Evolutionary conservation across 2,329 filamentous ascomycete species (phyloP), one percentile per base, ranked within the genome.

Genomic region (Metarhizium humberi): DNA sequence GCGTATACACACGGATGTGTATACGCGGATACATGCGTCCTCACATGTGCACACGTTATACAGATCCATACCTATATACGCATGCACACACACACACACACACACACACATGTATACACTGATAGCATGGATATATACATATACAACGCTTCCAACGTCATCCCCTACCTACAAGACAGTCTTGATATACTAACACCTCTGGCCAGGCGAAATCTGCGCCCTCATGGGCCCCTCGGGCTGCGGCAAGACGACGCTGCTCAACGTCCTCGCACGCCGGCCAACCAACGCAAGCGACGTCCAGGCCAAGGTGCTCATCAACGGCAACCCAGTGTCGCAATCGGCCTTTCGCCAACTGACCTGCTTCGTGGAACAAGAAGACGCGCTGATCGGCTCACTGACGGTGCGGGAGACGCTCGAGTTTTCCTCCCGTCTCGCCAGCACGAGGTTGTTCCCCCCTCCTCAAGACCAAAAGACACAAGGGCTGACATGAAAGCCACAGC

Each of bases 341-440:
- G 73, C 74, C 0, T 86, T 92, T 61, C 81, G 82, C 18, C 76
- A 80, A 50, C 76, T 92, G 51, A 86, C 81, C 54, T 83, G 83
- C 50, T 95, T 91, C 65, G 90, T 95, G 25, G 90, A 95, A 73
- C 90, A 95, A 68, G 89, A 95, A 60, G 90, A 95, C 73, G 86
- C 88, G 1, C 76, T 95, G 13, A 87, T 92, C 52, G 90, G 90
- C 4, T 86, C 86, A 0, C 74, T 95, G 60, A 95, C 90, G 0
- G 88, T 92, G 8, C 77, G 80, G 32, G 90, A 95, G 73, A 95
- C 90, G 0, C 72, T 95, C 57, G 73, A 84, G 59, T 95, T 95
- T 67, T 86, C 88, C 0, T 87, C 89, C 0, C 80, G 86, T 32
- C 78, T 95, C 71, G 84, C 57, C 62, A 86, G 62, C 69, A 66